phyloP scores from a whole-genome alignment of 2,329 filamentous ascomycete genomes.

The Fusarium nelsonii region DNA sequence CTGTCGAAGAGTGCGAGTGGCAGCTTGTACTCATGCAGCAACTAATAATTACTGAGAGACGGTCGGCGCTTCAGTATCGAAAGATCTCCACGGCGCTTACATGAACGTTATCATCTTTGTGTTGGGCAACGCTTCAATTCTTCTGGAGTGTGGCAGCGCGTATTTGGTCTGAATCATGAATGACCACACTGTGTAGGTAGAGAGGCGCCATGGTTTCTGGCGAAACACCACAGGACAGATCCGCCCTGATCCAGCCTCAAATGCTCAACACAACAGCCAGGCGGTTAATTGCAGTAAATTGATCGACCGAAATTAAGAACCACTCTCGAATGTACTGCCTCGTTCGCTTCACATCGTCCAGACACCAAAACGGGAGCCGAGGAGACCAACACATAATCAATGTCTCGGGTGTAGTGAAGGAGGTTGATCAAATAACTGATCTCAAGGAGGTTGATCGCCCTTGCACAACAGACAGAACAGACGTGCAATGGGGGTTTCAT shows the following conservation, averaged over 20 bases:
- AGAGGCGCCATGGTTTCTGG: background rate
- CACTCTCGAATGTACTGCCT: background rate
- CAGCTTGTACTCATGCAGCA: no score
- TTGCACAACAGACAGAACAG: background rate
- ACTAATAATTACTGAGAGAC: no score
- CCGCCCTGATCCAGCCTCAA: background rate
- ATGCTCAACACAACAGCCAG: background rate
- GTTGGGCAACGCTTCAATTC: no score
- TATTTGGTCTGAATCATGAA: no score
- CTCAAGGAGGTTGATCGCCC: background rate
- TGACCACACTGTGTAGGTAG: no score
- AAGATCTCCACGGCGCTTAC: no score
- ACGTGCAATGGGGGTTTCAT: background rate
- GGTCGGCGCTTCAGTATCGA: no score
- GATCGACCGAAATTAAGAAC: constrained; percentile 1
- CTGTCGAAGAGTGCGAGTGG: no score
- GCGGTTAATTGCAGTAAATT: constrained; percentile 6
- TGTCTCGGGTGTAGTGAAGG: constrained; percentile 16
- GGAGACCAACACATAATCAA: background rate
- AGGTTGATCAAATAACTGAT: constrained; percentile 12
- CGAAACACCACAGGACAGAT: background rate
- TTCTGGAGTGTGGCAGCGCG: no score
- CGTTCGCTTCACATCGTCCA: background rate
- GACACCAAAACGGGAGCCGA: constrained; percentile 8
- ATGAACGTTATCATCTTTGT: no score